phyloP scores from a whole-genome alignment of 495 filamentous ascomycete species.

The Platismatia glauca region DNA sequence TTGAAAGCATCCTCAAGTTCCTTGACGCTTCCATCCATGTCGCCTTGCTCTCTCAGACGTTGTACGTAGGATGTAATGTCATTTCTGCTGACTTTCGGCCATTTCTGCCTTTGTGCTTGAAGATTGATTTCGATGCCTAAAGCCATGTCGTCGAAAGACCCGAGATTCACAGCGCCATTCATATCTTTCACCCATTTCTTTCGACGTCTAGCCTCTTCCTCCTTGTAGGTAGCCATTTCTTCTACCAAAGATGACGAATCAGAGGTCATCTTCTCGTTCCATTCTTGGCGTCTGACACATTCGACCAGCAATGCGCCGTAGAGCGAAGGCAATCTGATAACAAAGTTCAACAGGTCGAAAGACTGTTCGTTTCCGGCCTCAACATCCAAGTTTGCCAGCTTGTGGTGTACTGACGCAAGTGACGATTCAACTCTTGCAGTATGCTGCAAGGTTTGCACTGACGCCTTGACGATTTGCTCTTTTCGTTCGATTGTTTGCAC shows the following conservation, averaged over 20 bases:
- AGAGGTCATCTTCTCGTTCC: conserved; percentile 76
- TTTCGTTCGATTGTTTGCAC: conserved; percentile 57
- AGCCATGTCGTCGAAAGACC: conserved; percentile 53
- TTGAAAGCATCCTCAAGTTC: conserved; percentile 61
- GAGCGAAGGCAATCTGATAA: conserved; percentile 71
- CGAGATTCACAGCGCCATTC: conserved; percentile 44
- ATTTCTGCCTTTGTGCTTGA: conserved; percentile 65
- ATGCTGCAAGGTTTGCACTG: conserved; percentile 63
- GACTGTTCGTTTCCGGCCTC: conserved; percentile 56
- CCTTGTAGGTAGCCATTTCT: conserved; percentile 80
- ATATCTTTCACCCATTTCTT: conserved; percentile 85
- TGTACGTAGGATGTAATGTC: conserved; percentile 50
- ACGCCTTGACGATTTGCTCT: conserved; percentile 47
- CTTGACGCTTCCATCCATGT: conserved; percentile 35
- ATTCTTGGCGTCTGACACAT: conserved; percentile 76
- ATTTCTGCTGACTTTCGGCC: conserved; percentile 57
- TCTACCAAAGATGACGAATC: conserved; percentile 81
- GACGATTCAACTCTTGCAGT: conserved; percentile 70
- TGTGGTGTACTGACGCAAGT: conserved; percentile 57
- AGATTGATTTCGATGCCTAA: conserved; percentile 79
- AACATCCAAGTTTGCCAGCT: conserved; percentile 62
- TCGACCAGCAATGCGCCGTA: conserved; percentile 87
- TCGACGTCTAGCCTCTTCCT: conserved; percentile 80
- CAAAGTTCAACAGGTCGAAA: conserved; percentile 65
- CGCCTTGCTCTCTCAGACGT: conserved; percentile 36